Evolutionary conservation across 805 yeast genomes (phyloP).

Genomic region (Starmerella scarabaei): DNA sequence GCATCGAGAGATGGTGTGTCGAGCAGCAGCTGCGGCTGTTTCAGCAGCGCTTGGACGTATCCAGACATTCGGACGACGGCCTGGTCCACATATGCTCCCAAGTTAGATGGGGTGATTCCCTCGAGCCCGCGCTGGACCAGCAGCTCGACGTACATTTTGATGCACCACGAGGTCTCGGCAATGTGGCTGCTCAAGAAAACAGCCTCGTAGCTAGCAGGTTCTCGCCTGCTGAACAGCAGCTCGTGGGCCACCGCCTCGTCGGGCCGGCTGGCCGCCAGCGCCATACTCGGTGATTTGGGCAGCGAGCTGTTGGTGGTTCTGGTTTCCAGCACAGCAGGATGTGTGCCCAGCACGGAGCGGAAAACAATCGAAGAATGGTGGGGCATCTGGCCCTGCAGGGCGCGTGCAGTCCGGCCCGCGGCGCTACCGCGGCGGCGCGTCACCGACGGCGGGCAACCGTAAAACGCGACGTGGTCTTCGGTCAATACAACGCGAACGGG

Average conservation of each 20-base stretch:
- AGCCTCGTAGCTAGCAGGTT: conserved; percentile 1
- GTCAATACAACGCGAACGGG: conserved; percentile 9
- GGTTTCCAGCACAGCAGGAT: conserved; percentile 48
- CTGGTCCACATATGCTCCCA: conserved; percentile 24
- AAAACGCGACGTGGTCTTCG: neutral
- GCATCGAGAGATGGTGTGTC: conserved; percentile 48
- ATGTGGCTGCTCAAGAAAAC: conserved; percentile 3
- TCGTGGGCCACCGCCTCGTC: conserved; percentile 66
- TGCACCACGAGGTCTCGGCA: conserved; percentile 3
- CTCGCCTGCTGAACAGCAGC: conserved; percentile 34
- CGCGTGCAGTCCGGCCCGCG: neutral
- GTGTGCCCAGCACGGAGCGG: conserved; percentile 31
- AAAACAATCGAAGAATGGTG: neutral
- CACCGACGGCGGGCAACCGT: neutral
- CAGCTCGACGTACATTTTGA: conserved; percentile 12
- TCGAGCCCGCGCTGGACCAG: conserved; percentile 11
- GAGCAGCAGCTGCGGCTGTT: conserved; percentile 56
- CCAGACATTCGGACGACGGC: conserved; percentile 41
- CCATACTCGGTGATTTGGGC: neutral
- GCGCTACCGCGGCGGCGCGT: neutral
- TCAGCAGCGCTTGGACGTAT: conserved; percentile 44
- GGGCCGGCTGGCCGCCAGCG: neutral
- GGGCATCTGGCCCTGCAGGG: neutral
- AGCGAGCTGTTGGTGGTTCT: conserved; percentile 17
- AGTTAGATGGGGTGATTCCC: neutral